phyloP scores from a whole-genome alignment of 2,329 filamentous ascomycete species.

The Aureobasidium sp. region DNA sequence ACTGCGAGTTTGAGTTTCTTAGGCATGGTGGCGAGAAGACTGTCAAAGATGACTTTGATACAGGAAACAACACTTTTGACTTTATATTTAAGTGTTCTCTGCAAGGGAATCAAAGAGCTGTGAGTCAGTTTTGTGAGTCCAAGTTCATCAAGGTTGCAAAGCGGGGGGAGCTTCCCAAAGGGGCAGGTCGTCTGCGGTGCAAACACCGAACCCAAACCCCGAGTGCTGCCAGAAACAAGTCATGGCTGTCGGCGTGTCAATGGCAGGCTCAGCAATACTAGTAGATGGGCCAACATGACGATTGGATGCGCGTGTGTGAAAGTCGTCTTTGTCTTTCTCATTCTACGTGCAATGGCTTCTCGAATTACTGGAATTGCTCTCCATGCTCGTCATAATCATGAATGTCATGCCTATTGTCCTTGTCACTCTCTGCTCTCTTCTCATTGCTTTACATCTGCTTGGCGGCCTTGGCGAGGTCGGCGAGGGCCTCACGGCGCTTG shows the following conservation, averaged over 20 bases:
- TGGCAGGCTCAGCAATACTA: not conserved
- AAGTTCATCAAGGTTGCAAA: not conserved
- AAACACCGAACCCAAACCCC: no score
- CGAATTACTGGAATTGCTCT: not conserved
- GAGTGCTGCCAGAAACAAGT: no score
- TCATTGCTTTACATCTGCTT: conserved; percentile 22
- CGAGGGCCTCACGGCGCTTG: conserved; percentile 64
- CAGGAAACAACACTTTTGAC: no score
- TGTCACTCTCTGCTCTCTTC: not conserved
- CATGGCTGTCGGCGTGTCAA: not conserved
- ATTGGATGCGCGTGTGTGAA: not conserved
- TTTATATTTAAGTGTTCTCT: not conserved
- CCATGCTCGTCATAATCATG: conserved; percentile 12
- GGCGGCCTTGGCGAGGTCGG: conserved; percentile 49
- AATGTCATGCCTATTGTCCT: not conserved
- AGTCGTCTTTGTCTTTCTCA: not conserved
- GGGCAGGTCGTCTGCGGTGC: not conserved
- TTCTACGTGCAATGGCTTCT: conserved; percentile 3
- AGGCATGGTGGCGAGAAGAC: conserved; percentile 27
- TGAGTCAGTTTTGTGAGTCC: not conserved
- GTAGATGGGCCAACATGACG: no score
- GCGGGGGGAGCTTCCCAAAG: not conserved
- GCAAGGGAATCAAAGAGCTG: not conserved
- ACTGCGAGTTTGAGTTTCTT: conserved; percentile 39
- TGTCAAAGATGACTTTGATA: not conserved